These are phyloP conservation scores for Rubus idaeus DNA, from an alignment of 306 rosid genomes.

Conservation along the genomic window DNA sequence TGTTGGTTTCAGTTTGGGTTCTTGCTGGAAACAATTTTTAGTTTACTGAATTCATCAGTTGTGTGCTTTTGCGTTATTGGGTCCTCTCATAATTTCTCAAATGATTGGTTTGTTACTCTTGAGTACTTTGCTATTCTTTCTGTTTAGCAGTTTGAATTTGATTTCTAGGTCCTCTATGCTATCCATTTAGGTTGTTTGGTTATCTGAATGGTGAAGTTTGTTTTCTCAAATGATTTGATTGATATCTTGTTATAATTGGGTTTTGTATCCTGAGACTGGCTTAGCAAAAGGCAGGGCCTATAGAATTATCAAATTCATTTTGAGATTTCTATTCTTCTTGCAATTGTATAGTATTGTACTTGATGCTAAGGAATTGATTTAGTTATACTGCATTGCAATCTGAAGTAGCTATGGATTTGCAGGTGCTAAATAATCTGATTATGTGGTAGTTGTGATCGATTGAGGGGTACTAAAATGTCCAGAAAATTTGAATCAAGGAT, in stretches of 20 bases:
- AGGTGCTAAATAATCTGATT: constrained; percentile 41
- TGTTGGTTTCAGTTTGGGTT: constrained; percentile 25
- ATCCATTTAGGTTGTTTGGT: background rate
- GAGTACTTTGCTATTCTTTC: background rate
- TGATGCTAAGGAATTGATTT: constrained; percentile 6
- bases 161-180: background rate
- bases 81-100: background rate
- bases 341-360: background rate
- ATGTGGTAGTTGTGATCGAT: constrained; percentile 19
- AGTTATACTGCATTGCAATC: constrained; percentile 11
- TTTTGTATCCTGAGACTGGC: background rate
- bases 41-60: constrained; percentile 23
- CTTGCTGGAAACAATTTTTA: constrained; percentile 3
- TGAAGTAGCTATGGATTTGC: constrained; percentile 33
- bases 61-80: background rate
- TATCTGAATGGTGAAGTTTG: background rate
- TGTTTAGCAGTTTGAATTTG: background rate
- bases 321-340: background rate
- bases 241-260: background rate
- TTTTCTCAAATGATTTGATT: constrained; percentile 17
- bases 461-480: constrained; percentile 50
- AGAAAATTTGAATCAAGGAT: constrained; percentile 38
- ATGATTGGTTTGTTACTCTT: background rate
- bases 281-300: background rate
- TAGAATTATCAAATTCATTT: background rate